Base-by-base conservation (phyloP, 169 alveolate genomes). In the Sarcocystis neurona region DNA sequence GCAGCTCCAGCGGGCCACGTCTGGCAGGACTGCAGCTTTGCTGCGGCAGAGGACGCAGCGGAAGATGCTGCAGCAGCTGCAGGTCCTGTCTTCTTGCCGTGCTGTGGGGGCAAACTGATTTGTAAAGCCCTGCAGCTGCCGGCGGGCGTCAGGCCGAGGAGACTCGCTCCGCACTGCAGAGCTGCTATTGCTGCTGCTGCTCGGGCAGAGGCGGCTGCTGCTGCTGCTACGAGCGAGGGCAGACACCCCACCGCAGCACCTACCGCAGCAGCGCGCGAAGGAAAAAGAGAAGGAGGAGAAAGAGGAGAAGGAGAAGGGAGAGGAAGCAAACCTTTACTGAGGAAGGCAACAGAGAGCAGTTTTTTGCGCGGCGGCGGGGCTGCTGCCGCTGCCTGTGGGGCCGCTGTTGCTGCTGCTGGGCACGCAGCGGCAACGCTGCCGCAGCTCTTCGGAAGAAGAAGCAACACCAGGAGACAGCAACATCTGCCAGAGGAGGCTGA, bases 61-160 rank as follows among this genome's bases (percentile, higher is more conserved):
- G n/a, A n/a, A n/a, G n/a, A n/a, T n/a, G n/a, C n/a, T n/a, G n/a
- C n/a, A n/a, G n/a, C n/a, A n/a, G n/a, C n/a, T n/a, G n/a, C n/a
- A n/a, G n/a, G n/a, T n/a, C n/a, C n/a, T n/a, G n/a, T n/a, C n/a
- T 72, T 41, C 27, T 30, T 72, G 1, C 82, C 82, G 3, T 37
- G 82, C 34, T 72, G 34, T 32, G 34, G 41, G 37, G 82, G 82
- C 34, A 5, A n/a, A 0, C 34, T 72, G 34, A 39, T 72, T 18
- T 72, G 82, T 39, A 47, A 32, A 2, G 82, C 82, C 6, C 5
- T 72, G 34, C 82, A 72, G 56, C 18, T 72, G 10, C 82, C 82
- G 15, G 34, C 82, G 34, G 82, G 27, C 41, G 53, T 39, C 3
- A n/a, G 75, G 41, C 44, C 1, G 43, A 37, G 0, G 43, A n/a